Evolutionary conservation across 2,329 filamentous ascomycete genomes (phyloP), one percentile per base, ranked within the genome.

Genomic region (Pseudogymnoascus sp.): DNA sequence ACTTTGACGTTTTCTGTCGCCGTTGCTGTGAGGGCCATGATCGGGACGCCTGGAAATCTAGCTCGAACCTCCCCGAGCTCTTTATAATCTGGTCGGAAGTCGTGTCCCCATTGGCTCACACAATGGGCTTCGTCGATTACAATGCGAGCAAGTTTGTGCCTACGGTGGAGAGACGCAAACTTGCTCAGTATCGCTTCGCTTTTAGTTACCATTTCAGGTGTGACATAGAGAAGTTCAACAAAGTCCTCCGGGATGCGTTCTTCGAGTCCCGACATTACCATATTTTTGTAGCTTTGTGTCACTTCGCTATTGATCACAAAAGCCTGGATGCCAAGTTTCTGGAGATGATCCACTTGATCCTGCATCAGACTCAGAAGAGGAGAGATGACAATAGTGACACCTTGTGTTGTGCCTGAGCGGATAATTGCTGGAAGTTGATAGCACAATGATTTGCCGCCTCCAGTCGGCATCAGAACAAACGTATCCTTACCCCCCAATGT

Each of bases 101-200:
- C 95, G 69, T 99, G 95, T 0, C 95, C 95, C 95, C 95, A 99
- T 79, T 99, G 93, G 75, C 95, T 97, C 25, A 99, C 93, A 75
- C 95, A 99, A 74, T 99, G 95, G n/a, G 95, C 95, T 77, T 99
- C 96, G 69, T 99, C 95, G 66, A 99, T 96, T 62, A 99, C 95
- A 59, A 99, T 85, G 25, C 95, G 86, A 14, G 96, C 93, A 61
- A 99, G 84, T 69, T 88, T 90, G 3, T 82, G 79, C 60, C 85
- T 85, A 12, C 76, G 75, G 73, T 96, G 83, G n/a, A 99, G 79
- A 2, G 79, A 80, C 61, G 84, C 77, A 66, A 99, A 80, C 2
- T 81, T 83, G 61, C 80, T 82, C 64, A 86, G 78, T 74, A 97
- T 89, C 2, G 78, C 77, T 43, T 81, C 74, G 72, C 88, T 99